Evolutionary conservation across 1,284 basidiomycete genomes (phyloP).

Genomic region (Anthracocystis panici-leucophaei): DNA sequence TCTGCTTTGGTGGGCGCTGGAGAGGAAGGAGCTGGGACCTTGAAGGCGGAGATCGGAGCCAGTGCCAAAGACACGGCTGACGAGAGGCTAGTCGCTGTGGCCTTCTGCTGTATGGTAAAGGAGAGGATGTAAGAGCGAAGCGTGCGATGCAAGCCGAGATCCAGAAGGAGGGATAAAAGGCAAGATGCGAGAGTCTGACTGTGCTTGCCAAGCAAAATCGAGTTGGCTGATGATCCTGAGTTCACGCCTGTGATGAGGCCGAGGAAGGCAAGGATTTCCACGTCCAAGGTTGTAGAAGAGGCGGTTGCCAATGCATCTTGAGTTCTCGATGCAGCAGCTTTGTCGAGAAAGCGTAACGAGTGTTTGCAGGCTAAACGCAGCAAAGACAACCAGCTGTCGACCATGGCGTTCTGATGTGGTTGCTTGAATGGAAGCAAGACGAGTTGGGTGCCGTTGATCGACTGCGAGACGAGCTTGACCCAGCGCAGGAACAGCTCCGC

Average conservation of each 20-base stretch:
- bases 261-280: slow-evolving; percentile 32
- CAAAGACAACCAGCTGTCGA: slow-evolving; percentile 21
- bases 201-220: slow-evolving; percentile 5
- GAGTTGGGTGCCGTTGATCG: slow-evolving; percentile 16
- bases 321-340: slow-evolving; percentile 10
- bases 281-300: slow-evolving; percentile 11
- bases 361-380: slow-evolving; percentile 36
- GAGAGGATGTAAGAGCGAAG: slow-evolving; percentile 40
- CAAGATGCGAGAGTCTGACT: slow-evolving; percentile 15
- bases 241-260: slow-evolving; percentile 26
- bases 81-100: slow-evolving; percentile 18
- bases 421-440: slow-evolving; percentile 30
- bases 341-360: slow-evolving; percentile 28
- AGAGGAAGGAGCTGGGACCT: neutral
- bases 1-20: neutral
- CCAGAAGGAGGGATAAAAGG: slow-evolving; percentile 34
- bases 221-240: slow-evolving; percentile 20
- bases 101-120: slow-evolving; percentile 36
- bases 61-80: slow-evolving; percentile 38
- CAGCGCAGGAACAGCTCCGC: slow-evolving; percentile 20
- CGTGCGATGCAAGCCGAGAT: slow-evolving; percentile 34
- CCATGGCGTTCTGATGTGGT: neutral
- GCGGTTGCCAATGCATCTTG: neutral
- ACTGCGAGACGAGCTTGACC: slow-evolving; percentile 26
- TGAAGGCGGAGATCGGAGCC: slow-evolving; percentile 36